Evolutionary conservation across 305 asterid genomes (phyloP).

Genomic region (Plantago rigida): DNA sequence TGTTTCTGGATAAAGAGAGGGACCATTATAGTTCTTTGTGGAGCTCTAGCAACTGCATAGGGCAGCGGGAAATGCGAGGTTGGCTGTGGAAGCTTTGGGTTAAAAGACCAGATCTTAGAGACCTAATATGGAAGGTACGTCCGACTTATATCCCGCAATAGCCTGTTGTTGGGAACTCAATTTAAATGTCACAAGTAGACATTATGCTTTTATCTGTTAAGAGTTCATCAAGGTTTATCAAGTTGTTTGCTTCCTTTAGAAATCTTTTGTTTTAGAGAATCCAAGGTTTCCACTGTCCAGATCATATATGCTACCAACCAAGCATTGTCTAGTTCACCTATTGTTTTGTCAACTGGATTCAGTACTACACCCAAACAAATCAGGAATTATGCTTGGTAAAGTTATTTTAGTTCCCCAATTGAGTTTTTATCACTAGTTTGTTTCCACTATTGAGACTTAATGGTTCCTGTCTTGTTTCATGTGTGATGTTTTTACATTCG

Average conservation of each 20-base stretch:
- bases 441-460: conserved; percentile 7
- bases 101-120: conserved; percentile 60
- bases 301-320: conserved; percentile 7
- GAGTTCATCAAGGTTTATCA: conserved; percentile 17
- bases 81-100: conserved; percentile 87
- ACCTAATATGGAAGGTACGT: conserved; percentile 85
- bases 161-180: conserved; percentile 21
- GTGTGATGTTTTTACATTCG: conserved; percentile 20
- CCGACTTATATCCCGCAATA: conserved; percentile 21
- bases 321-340: conserved; percentile 13
- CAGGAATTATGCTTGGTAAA: conserved; percentile 3
- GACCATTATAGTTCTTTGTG: conserved; percentile 76
- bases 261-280: conserved; percentile 15
- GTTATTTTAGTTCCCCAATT: background rate
- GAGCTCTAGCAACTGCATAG: conserved; percentile 81
- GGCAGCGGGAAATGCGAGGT: conserved; percentile 89
- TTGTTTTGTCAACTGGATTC: conserved; percentile 1
- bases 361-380: background rate
- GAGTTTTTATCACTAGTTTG: conserved; percentile 3
- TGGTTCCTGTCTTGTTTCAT: conserved; percentile 14
- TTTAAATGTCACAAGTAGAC: conserved; percentile 8
- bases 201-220: conserved; percentile 11
- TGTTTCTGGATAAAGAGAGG: conserved; percentile 67
- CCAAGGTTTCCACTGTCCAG: conserved; percentile 9
- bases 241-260: conserved; percentile 20